phyloP scores from a whole-genome alignment of 352 stramenopile genomes.

The Globisporangium okanoganense region DNA sequence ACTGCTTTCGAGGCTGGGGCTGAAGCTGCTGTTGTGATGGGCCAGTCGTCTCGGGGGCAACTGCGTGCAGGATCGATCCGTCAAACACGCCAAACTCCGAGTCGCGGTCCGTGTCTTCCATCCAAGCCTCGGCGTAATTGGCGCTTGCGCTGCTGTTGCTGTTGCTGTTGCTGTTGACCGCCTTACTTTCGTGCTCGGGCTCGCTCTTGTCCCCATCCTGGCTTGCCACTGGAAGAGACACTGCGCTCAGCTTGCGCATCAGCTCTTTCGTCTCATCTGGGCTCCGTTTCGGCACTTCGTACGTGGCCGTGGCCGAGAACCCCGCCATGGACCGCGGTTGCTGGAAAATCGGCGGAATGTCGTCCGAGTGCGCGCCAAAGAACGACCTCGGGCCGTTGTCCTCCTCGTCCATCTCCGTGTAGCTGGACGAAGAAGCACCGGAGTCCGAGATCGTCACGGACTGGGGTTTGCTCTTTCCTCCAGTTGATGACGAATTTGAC shows the following conservation, averaged over 20 bases:
- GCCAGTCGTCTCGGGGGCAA: not conserved
- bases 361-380: constrained; percentile 13
- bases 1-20: not conserved
- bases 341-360: constrained; percentile 10
- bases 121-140: not conserved
- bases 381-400: constrained; percentile 8
- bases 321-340: constrained; percentile 7
- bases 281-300: constrained; percentile 14
- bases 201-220: constrained; percentile 9
- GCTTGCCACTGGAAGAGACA: not conserved
- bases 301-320: constrained; percentile 13
- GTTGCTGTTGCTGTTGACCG: not conserved
- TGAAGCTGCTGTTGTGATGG: not conserved
- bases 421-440: not conserved
- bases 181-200: constrained; percentile 15
- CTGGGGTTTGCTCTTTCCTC: not conserved
- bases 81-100: constrained; percentile 17
- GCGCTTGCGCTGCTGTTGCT: not conserved
- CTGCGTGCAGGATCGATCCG: constrained; percentile 24
- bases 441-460: not conserved
- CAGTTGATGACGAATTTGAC: not conserved
- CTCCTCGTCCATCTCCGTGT: not conserved
- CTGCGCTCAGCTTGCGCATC: constrained; percentile 16
- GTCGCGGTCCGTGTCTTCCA: constrained; percentile 1
- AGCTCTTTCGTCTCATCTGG: constrained; percentile 11